Conservation (phyloP, 148 eudicot genomes). For the Vaccinium macrocarpon region DNA sequence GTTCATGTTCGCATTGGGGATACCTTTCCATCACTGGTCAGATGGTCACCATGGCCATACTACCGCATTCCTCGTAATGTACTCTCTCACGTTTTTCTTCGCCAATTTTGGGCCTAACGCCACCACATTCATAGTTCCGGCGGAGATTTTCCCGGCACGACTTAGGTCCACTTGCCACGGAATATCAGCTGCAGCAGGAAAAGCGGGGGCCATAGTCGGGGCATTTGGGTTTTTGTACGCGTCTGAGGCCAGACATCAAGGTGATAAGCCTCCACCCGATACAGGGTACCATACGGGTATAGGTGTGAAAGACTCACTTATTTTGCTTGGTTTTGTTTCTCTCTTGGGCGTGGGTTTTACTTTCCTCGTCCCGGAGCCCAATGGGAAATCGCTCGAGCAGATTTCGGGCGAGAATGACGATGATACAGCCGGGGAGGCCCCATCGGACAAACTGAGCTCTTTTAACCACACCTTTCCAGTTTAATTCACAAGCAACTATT, state of each 20-base stretch:
- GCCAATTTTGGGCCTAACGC: slow-evolving; percentile 91
- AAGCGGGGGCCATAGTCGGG: slow-evolving; percentile 80
- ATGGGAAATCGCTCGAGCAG: slow-evolving; percentile 81
- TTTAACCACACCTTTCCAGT: slow-evolving; percentile 34
- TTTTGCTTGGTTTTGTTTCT: slow-evolving; percentile 53
- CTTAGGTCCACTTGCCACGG: slow-evolving; percentile 91
- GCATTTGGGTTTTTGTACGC: slow-evolving; percentile 77
- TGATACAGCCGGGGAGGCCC: not conserved
- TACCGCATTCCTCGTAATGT: slow-evolving; percentile 69
- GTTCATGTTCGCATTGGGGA: slow-evolving; percentile 75
- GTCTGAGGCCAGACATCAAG: slow-evolving; percentile 24
- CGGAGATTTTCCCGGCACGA: slow-evolving; percentile 85
- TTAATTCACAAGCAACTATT: slow-evolving; percentile 13
- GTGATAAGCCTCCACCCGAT: slow-evolving; percentile 19
- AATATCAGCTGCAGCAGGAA: slow-evolving; percentile 80
- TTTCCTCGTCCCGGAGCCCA: slow-evolving; percentile 74
- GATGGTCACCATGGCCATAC: slow-evolving; percentile 21
- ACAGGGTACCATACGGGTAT: slow-evolving; percentile 71
- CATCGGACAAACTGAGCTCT: not conserved
- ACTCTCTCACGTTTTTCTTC: slow-evolving; percentile 74
- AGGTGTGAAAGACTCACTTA: slow-evolving; percentile 56
- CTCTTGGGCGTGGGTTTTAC: slow-evolving; percentile 56
- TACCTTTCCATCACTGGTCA: slow-evolving; percentile 74
- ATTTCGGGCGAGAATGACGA: slow-evolving; percentile 64
- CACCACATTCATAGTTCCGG: slow-evolving; percentile 81